phyloP scores from a whole-genome alignment of 345 rosid genomes.

The Pseudoturritis turrita region DNA sequence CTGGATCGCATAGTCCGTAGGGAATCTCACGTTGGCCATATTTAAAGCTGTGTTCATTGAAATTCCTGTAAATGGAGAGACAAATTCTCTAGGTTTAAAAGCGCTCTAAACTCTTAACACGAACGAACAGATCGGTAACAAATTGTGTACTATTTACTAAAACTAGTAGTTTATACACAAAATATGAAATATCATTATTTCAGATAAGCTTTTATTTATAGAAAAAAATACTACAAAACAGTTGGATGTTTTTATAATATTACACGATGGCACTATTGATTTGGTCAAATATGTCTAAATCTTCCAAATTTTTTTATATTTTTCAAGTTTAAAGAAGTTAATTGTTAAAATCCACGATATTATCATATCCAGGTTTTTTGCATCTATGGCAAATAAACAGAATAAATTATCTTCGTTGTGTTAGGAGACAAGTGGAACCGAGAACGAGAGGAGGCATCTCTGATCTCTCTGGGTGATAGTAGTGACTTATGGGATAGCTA shows the following conservation, averaged over 20 bases:
- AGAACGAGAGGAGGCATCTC: slow-evolving; percentile 29
- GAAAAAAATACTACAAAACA: too few relatives aligned
- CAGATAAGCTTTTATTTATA: too few relatives aligned
- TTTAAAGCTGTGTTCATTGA: background rate
- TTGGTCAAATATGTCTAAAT: too few relatives aligned
- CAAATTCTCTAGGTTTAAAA: background rate
- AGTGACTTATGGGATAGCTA: slow-evolving; percentile 14
- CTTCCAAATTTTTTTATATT: too few relatives aligned
- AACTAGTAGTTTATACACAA: background rate
- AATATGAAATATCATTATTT: too few relatives aligned
- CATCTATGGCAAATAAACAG: slow-evolving; percentile 9
- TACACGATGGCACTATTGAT: too few relatives aligned
- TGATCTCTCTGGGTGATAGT: background rate
- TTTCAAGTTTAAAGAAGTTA: background rate
- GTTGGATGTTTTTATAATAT: too few relatives aligned
- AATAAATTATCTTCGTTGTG: background rate
- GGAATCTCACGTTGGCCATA: background rate
- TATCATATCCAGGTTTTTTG: background rate
- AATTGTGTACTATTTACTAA: background rate
- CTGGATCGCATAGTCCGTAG: slow-evolving; percentile 10
- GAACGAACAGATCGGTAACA: background rate
- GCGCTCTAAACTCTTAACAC: background rate
- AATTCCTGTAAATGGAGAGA: slow-evolving; percentile 16
- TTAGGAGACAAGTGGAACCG: slow-evolving; percentile 32
- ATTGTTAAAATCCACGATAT: background rate